phyloP scores from a whole-genome alignment of 2,329 filamentous ascomycete species.

The Apiospora kogelbergensis region DNA sequence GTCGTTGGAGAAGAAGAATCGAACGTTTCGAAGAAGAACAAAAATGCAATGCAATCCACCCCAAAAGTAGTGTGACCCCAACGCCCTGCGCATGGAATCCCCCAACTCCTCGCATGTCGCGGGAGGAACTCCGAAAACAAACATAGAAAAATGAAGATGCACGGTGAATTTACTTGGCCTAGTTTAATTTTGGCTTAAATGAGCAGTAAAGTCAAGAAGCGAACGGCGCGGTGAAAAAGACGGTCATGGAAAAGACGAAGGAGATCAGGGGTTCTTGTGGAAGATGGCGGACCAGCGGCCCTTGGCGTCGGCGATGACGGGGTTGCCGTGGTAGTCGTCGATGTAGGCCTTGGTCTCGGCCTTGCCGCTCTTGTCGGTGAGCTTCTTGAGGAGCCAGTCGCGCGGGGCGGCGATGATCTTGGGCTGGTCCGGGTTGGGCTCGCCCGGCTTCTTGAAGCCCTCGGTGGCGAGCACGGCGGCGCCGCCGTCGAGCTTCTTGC shows the following conservation, averaged over 20 bases:
- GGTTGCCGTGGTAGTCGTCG: constrained; percentile 21
- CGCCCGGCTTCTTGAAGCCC: constrained; percentile 6
- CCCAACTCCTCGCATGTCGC: neutral
- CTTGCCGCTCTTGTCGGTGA: constrained; percentile 9
- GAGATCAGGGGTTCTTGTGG: constrained; percentile 11
- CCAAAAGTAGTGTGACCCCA: neutral
- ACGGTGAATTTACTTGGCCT: neutral
- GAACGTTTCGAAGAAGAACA: neutral
- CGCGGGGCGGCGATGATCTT: neutral
- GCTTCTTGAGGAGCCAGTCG: constrained; percentile 15
- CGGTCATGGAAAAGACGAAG: neutral
- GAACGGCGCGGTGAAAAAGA: neutral
- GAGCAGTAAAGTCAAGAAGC: neutral
- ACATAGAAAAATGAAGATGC: neutral
- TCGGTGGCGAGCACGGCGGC: neutral
- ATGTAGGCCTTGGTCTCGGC: constrained; percentile 16
- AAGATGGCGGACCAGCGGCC: constrained; percentile 18
- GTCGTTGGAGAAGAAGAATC: neutral
- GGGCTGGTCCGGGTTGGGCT: neutral
- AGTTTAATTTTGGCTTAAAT: neutral
- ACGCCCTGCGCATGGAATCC: neutral
- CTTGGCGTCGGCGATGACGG: constrained; percentile 18
- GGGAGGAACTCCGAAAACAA: neutral
- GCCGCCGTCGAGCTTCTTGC: neutral
- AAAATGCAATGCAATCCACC: neutral